Percentiles rank a stretch among this genome's conserved stretches.
These are phyloP conservation scores for Dipteronia dyeriana DNA, from an alignment of 345 rosid species.

Conservation along the genomic window DNA sequence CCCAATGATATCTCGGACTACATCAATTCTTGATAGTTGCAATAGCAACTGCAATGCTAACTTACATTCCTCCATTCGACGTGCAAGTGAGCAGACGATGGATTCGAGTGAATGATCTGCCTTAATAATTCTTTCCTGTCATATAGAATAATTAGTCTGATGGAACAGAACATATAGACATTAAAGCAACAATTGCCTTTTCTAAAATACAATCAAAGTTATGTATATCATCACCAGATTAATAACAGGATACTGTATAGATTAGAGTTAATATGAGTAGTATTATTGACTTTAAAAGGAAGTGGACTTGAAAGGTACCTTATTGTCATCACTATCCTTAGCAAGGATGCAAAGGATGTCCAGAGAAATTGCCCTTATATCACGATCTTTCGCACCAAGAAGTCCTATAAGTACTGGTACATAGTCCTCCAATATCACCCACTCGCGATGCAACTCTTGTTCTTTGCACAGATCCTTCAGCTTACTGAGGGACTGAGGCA, in stretches of 20 bases:
- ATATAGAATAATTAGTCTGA: background rate
- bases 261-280: background rate
- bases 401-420: slow-evolving; percentile 22
- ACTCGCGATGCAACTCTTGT: slow-evolving; percentile 21
- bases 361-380: slow-evolving; percentile 27
- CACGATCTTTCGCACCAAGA: slow-evolving; percentile 26
- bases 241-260: background rate
- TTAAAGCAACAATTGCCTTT: background rate
- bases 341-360: slow-evolving; percentile 32
- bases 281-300: slow-evolving; percentile 6
- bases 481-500: slow-evolving; percentile 23
- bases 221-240: background rate
- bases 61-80: slow-evolving; percentile 29
- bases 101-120: slow-evolving; percentile 21
- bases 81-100: slow-evolving; percentile 33
- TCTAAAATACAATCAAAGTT: background rate
- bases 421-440: slow-evolving; percentile 24
- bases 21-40: slow-evolving; percentile 21
- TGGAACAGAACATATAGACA: background rate
- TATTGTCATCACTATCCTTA: slow-evolving; percentile 21
- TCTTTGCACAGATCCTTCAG: slow-evolving; percentile 27
- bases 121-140: slow-evolving; percentile 27
- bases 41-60: slow-evolving; percentile 27
- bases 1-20: slow-evolving; percentile 22
- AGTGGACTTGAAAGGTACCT: slow-evolving; percentile 23